A percentile compares a stretch with the other conserved stretches of the same genome.
phyloP scores from a whole-genome alignment of 352 stramenopile species.

The Saprolegnia parasitica region DNA sequence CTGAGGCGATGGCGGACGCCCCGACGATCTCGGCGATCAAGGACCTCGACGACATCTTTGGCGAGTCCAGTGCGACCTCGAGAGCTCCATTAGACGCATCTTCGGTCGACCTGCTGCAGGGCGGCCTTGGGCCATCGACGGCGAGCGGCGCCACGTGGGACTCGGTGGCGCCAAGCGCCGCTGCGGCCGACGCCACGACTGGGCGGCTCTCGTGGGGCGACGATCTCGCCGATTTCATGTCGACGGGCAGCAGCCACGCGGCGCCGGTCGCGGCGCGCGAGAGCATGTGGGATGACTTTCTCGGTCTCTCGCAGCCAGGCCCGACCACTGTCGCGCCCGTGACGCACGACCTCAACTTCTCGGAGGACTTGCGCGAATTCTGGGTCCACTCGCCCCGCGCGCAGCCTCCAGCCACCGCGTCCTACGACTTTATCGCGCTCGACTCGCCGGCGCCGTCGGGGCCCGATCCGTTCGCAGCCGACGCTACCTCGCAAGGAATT shows the following conservation, averaged over 20 bases:
- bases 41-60: slow-evolving; percentile 26
- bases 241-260: background rate
- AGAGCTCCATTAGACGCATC: slow-evolving; percentile 3
- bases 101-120: background rate
- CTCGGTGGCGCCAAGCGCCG: background rate
- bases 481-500: background rate
- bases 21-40: slow-evolving; percentile 9
- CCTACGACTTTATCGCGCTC: slow-evolving; percentile 10
- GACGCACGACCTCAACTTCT: background rate
- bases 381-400: slow-evolving; percentile 7
- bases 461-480: background rate
- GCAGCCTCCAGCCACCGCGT: background rate
- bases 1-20: background rate
- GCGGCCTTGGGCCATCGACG: background rate
- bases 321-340: background rate
- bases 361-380: background rate
- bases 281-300: slow-evolving; percentile 13
- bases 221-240: slow-evolving; percentile 5
- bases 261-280: background rate
- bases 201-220: background rate
- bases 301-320: background rate
- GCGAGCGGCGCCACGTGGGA: background rate
- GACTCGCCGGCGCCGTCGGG: background rate
- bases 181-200: background rate
- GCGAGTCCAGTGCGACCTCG: background rate